Evolutionary conservation across 75 land plant genomes (phyloP), one percentile per base, ranked within the genome.

Genomic region (Pseudotsuga menziesii): DNA sequence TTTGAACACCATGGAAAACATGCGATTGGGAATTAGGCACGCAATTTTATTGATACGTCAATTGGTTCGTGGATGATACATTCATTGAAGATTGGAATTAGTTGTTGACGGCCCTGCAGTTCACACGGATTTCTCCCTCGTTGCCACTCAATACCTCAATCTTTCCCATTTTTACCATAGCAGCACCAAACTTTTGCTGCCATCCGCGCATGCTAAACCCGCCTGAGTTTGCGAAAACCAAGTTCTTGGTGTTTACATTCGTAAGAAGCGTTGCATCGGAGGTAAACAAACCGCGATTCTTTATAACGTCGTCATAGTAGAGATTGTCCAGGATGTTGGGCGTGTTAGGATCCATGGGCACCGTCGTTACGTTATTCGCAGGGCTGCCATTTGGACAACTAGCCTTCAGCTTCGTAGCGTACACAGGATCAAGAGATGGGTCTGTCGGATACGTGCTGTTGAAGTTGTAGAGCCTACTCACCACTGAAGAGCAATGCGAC

Each of bases 121-220:
- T 76, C 72, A 26, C 59, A 16, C 94, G 82, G 20, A 92, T 88
- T 79, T 89, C 87, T 19, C 98, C 98, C 32, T 81, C 26, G 8
- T 58, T 64, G 2, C 91, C 93, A 4, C 91, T 90, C 67, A 94
- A 57, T 41, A 89, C 93, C 3, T 75, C 77, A 3, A 82, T 56
- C 13, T 73, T 76, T 56, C 91, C 88, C 85, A 92, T 84, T 78
- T 91, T 82, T 75, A 72, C 80, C 70, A 90, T 89, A 3, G 98
- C 81, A 4, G 84, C 71, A 3, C 86, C 83, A 67, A 90, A 90
- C n/a, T 81, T 48, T 35, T n/a, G 55, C 67, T 83, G 48, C 60
- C 89, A 90, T 48, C 12, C 9, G 54, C 54, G 13, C 22, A 83
- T 84, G 27, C 79, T 81, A 35, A 82, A 76, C n/a, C n/a, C n/a